Conservation (phyloP, 805 yeast genomes). For the Maudiozyma pseudohumilis region DNA sequence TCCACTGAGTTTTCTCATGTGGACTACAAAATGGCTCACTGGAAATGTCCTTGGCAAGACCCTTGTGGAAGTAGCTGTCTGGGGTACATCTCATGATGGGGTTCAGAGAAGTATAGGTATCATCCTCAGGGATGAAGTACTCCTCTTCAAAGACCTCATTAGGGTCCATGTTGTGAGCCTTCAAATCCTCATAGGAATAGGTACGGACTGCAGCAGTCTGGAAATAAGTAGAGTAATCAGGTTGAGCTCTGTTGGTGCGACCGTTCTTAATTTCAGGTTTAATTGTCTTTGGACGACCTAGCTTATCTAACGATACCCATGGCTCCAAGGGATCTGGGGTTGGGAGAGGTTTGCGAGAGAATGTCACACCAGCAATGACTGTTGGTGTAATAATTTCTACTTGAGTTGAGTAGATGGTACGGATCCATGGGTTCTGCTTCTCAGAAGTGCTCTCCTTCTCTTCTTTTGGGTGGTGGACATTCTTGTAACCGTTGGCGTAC, state of each 20-base stretch:
- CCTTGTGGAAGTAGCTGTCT: constrained; percentile 55
- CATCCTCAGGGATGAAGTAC: constrained; percentile 52
- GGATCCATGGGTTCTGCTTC: constrained; percentile 53
- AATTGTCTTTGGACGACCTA: constrained; percentile 74
- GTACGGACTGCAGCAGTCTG: constrained; percentile 53
- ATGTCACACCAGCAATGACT: constrained; percentile 50
- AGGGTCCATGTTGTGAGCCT: constrained; percentile 65
- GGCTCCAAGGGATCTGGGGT: constrained; percentile 59
- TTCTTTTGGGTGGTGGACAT: constrained; percentile 29
- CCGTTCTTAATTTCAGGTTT: constrained; percentile 71
- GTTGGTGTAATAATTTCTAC: constrained; percentile 62
- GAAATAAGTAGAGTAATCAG: constrained; percentile 70
- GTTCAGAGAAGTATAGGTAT: constrained; percentile 58
- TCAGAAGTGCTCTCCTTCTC: constrained; percentile 31
- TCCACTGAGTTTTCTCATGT: constrained; percentile 45
- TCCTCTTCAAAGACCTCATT: constrained; percentile 51
- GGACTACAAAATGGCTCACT: constrained; percentile 88
- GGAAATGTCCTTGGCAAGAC: constrained; percentile 40
- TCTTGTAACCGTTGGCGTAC: constrained; percentile 11
- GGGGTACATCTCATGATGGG: constrained; percentile 86
- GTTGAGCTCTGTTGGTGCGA: constrained; percentile 50
- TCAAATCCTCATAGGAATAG: constrained; percentile 49
- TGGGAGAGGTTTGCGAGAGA: constrained; percentile 35
- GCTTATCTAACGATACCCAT: constrained; percentile 70
- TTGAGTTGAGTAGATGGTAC: constrained; percentile 52